A percentile compares a stretch with the other conserved stretches of the same genome.
Evolutionary conservation across 202 grass and related monocot genomes (phyloP).

Genomic region (Zizania palustris): DNA sequence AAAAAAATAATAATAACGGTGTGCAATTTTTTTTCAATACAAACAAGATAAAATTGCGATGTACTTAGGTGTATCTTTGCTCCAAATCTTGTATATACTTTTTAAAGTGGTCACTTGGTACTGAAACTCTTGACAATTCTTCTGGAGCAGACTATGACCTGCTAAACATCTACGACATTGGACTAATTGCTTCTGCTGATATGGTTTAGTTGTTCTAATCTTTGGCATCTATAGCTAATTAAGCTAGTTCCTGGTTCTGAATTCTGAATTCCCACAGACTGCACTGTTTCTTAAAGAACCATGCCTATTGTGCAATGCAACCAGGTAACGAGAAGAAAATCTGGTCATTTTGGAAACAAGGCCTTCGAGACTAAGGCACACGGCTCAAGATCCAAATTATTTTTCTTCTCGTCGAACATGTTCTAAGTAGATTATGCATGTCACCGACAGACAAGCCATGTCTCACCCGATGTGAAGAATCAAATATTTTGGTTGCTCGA

Average conservation of each 20-base stretch:
- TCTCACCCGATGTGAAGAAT: slow-evolving; percentile 46
- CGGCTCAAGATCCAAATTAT: neutral
- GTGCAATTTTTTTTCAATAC: neutral
- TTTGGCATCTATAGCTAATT: neutral
- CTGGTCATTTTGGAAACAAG: neutral
- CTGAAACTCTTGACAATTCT: neutral
- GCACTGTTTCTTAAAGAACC: neutral
- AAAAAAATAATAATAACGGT: neutral
- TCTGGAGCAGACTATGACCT: neutral
- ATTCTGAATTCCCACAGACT: neutral
- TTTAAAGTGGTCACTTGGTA: neutral
- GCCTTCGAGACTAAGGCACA: too few species aligned
- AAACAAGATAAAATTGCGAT: neutral
- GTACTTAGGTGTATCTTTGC: neutral
- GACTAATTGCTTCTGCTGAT: neutral
- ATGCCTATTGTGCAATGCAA: neutral
- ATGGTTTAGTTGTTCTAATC: neutral
- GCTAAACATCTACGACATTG: too few species aligned
- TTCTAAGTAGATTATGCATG: slow-evolving; percentile 1
- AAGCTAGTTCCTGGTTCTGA: neutral
- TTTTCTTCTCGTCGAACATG: neutral
- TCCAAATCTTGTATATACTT: neutral
- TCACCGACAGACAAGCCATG: slow-evolving; percentile 26
- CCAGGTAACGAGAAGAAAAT: neutral
- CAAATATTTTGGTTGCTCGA: slow-evolving; percentile 42